Evolutionary conservation across 495 filamentous ascomycete species (phyloP), one percentile per base, ranked within the genome.

Genomic region (Xanthoparmelia taractica): DNA sequence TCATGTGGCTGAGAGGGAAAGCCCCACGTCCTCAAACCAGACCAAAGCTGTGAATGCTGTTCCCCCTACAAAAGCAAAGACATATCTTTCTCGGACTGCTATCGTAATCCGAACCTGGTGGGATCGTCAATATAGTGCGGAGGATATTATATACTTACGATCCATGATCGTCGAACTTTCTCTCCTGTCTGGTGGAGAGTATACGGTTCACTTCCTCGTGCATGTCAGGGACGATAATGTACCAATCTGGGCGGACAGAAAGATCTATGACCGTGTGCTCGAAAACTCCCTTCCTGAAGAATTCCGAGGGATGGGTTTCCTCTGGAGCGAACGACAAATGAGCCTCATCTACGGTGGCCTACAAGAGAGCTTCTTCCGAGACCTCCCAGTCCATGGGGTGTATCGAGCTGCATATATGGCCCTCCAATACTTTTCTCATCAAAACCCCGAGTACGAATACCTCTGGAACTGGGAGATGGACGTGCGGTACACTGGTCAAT

Each of bases 401-500:
- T 97, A 97, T 75, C 88, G 94, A 47, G 89, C 87, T 63, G 85
- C 90, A 31, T 91, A 90, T 71, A 93, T 97, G 90, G 90, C 93
- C 13, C 84, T 97, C 77, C 94, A 97, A 70, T 87, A 89, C 73
- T 98, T 96, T 69, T 87, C 93, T 20, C 84, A 90, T 66, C 82
- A 85, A 47, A 94, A 98, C 72, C 89, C 90, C 0, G 92, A 97
- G 70, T 98, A 94, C 71, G 95, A 97, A 63, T 90, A 86, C 74
- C 89, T 93, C 75, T 98, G 94, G 94, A 92, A 98, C 69, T 97
- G 92, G 92, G 94, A 98, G 75, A 96, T 97, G 87, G 94, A 98
- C 70, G 85, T 91, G 41, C 87, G 94, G 5, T 96, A 96, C 73
- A 96, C 88, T 0, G 95, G 94, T n/a, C 92, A 98, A 73, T 96